A percentile compares a stretch with the other conserved stretches of the same genome.
phyloP scores from a whole-genome alignment of 2,329 filamentous ascomycete genomes.

The Sporothrix humicola region DNA sequence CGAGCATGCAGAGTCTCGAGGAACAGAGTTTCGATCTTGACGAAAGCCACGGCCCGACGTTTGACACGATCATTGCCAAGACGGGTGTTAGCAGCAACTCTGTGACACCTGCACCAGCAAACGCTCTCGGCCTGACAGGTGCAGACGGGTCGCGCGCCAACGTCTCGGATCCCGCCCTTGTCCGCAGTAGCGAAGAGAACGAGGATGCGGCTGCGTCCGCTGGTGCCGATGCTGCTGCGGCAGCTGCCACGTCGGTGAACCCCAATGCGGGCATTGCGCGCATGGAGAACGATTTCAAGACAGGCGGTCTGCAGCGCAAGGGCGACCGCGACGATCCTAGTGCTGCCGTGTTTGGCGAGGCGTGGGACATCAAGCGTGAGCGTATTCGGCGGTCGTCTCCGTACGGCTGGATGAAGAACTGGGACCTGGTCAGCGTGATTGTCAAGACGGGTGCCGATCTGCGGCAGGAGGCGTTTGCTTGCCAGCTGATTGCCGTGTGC shows the following conservation, averaged over 20 bases:
- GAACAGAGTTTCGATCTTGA: slow-evolving; percentile 83
- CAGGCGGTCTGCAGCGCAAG: slow-evolving; percentile 78
- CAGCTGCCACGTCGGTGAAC: slow-evolving; percentile 59
- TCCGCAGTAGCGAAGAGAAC: slow-evolving; percentile 19
- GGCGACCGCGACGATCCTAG: slow-evolving; percentile 85
- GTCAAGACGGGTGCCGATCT: slow-evolving; percentile 85
- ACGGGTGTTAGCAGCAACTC: slow-evolving; percentile 59
- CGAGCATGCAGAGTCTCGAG: slow-evolving; percentile 86
- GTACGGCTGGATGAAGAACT: slow-evolving; percentile 89
- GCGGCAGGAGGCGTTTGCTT: slow-evolving; percentile 84
- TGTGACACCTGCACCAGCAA: not conserved
- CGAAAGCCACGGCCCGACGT: slow-evolving; percentile 73
- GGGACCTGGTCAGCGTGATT: slow-evolving; percentile 85
- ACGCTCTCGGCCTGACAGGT: not conserved
- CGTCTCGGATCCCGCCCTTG: not conserved
- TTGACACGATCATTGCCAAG: slow-evolving; percentile 82
- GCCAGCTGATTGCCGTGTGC: slow-evolving; percentile 81
- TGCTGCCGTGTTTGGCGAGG: slow-evolving; percentile 84
- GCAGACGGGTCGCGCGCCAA: not conserved
- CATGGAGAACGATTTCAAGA: slow-evolving; percentile 91
- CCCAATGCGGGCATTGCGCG: slow-evolving; percentile 76
- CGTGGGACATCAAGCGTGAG: slow-evolving; percentile 83
- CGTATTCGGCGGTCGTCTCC: slow-evolving; percentile 82
- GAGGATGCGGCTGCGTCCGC: slow-evolving; percentile 26
- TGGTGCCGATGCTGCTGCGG: slow-evolving; percentile 45